Evolutionary conservation across 169 alveolate species (phyloP).

Genomic region (Eimeria tenella): DNA sequence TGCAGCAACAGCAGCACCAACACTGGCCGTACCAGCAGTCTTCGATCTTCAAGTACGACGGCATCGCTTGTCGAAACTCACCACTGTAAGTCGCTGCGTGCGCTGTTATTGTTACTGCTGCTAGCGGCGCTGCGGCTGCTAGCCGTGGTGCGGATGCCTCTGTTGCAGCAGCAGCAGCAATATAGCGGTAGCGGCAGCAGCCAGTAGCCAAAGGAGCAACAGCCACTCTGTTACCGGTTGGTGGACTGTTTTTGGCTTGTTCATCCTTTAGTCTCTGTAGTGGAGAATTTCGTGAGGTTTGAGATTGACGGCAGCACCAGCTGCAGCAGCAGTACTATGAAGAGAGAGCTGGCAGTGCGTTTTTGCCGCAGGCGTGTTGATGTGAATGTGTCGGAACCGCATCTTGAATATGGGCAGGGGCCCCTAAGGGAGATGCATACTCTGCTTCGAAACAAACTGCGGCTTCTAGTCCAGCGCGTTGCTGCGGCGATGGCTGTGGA

Average conservation of each 20-base stretch:
- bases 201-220: neutral
- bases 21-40: constrained; percentile 70
- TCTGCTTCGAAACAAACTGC: constrained; percentile 64
- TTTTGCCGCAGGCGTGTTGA: constrained; percentile 73
- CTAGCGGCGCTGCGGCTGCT: constrained; percentile 25
- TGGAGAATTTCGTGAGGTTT: too few relatives aligned
- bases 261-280: too few relatives aligned
- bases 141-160: neutral
- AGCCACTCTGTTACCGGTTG: neutral
- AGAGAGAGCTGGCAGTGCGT: neutral
- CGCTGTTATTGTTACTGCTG: constrained; percentile 19
- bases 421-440: constrained; percentile 49
- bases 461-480: constrained; percentile 52
- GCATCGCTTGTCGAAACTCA: constrained; percentile 77
- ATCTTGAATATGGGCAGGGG: constrained; percentile 75
- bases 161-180: neutral
- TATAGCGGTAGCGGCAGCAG: neutral
- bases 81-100: constrained; percentile 65
- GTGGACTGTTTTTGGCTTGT: too few relatives aligned
- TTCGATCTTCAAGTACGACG: constrained; percentile 72
- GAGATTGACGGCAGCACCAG: neutral
- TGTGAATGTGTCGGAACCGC: constrained; percentile 76
- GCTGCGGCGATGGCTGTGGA: constrained; percentile 51
- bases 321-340: neutral
- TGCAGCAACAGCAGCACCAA: constrained; percentile 73